These are phyloP conservation scores for Emergomyces orientalis DNA, from an alignment of 2,329 filamentous ascomycete species.

Conservation along the genomic window DNA sequence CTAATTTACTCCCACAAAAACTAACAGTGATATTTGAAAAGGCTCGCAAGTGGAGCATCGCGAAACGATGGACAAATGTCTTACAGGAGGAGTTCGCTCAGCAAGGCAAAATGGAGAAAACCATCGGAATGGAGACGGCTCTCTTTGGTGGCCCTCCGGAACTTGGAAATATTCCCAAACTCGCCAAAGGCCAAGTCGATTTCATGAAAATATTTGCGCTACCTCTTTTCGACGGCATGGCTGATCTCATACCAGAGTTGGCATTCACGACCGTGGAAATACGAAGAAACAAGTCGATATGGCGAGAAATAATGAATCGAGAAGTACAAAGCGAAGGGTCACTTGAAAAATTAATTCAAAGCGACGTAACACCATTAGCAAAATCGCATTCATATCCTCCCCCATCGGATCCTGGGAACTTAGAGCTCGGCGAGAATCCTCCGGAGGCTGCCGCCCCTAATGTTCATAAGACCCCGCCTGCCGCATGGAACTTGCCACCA, in stretches of 20 bases:
- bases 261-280: slow-evolving; percentile 76
- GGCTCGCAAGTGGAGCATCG: slow-evolving; percentile 75
- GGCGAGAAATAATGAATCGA: slow-evolving; percentile 36
- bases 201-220: slow-evolving; percentile 97
- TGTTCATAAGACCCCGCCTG: background rate
- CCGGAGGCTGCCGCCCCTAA: background rate
- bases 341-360: slow-evolving; percentile 1
- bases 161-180: slow-evolving; percentile 69
- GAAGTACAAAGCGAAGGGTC: slow-evolving; percentile 4
- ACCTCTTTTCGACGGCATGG: slow-evolving; percentile 80
- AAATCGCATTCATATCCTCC: background rate
- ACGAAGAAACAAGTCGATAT: slow-evolving; percentile 62
- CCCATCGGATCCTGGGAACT: background rate
- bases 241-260: slow-evolving; percentile 77
- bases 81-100: slow-evolving; percentile 93
- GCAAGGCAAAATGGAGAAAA: slow-evolving; percentile 82
- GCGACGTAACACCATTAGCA: slow-evolving; percentile 9
- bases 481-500: background rate
- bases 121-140: slow-evolving; percentile 78
- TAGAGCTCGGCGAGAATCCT: background rate
- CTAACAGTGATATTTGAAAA: slow-evolving; percentile 31
- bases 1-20: background rate
- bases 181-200: slow-evolving; percentile 79
- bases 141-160: slow-evolving; percentile 71
- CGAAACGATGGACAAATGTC: slow-evolving; percentile 81